phyloP scores from a whole-genome alignment of 306 rosid genomes.

The Glycine soja region DNA sequence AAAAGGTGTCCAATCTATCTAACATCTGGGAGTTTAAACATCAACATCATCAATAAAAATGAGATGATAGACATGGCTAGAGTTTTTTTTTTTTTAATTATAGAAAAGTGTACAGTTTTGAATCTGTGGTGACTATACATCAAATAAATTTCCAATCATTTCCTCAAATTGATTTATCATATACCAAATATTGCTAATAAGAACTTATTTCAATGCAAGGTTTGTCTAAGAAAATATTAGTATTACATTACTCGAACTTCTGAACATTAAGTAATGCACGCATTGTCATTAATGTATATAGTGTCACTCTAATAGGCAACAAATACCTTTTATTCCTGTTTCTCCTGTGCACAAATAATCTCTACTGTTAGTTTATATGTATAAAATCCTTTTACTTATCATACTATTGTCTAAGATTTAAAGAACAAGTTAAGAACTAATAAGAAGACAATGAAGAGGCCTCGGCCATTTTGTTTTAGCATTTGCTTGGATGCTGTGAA shows the following conservation, averaged over 20 bases:
- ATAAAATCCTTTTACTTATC: no score
- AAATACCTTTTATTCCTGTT: background rate
- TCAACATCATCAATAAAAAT: conserved; percentile 16
- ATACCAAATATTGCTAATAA: background rate
- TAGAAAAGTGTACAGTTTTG: background rate
- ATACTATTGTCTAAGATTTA: no score
- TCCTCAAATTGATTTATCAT: background rate
- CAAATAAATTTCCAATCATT: conserved; percentile 21
- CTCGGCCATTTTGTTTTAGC: background rate
- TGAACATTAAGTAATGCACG: conserved; percentile 8
- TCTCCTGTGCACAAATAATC: background rate
- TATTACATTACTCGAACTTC: background rate
- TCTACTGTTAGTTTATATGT: no score
- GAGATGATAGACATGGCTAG: background rate
- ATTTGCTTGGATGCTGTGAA: conserved; percentile 2
- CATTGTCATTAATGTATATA: conserved; percentile 7
- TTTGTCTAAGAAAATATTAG: background rate
- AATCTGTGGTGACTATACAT: conserved; percentile 11
- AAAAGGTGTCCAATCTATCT: conserved; percentile 1
- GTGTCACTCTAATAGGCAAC: background rate
- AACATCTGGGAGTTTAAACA: conserved; percentile 4
- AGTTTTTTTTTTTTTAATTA: background rate
- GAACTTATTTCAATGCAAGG: background rate
- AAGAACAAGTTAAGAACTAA: no score
- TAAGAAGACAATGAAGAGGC: background rate